phyloP scores from a whole-genome alignment of 2,329 filamentous ascomycete species.

The Botrytis hyacinthi region DNA sequence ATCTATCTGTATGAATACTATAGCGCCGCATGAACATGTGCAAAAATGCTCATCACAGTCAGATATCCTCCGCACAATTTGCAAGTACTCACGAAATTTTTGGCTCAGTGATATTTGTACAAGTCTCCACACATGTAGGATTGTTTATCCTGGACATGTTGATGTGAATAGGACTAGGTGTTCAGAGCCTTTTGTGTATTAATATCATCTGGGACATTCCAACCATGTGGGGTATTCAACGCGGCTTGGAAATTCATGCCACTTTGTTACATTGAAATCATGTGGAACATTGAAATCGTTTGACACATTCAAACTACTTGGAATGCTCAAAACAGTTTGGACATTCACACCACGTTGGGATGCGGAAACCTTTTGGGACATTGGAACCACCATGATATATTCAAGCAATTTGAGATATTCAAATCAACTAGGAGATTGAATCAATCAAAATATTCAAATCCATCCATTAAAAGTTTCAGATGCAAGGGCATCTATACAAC shows the following conservation, averaged over 20 bases:
- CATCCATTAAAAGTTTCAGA: not conserved
- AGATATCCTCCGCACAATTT: not conserved
- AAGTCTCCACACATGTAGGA: not conserved
- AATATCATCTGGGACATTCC: not conserved
- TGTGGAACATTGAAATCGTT: not conserved
- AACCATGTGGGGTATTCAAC: not conserved
- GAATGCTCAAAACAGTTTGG: not conserved
- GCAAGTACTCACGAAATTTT: not conserved
- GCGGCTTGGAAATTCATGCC: not conserved
- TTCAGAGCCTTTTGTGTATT: not conserved
- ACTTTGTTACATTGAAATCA: not conserved
- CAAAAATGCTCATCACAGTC: not conserved
- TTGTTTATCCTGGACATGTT: not conserved
- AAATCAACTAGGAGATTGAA: not conserved
- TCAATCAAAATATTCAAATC: not conserved
- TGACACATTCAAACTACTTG: not conserved
- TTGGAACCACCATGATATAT: not conserved
- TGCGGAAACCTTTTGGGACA: not conserved
- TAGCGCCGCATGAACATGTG: not conserved
- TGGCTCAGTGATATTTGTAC: not conserved
- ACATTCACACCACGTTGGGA: not conserved
- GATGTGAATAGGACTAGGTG: not conserved
- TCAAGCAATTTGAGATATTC: not conserved
- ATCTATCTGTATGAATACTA: not conserved
- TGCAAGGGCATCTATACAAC: not conserved